Conservation (phyloP, 2,329 filamentous ascomycete genomes). For the Botryotinia globosa region DNA sequence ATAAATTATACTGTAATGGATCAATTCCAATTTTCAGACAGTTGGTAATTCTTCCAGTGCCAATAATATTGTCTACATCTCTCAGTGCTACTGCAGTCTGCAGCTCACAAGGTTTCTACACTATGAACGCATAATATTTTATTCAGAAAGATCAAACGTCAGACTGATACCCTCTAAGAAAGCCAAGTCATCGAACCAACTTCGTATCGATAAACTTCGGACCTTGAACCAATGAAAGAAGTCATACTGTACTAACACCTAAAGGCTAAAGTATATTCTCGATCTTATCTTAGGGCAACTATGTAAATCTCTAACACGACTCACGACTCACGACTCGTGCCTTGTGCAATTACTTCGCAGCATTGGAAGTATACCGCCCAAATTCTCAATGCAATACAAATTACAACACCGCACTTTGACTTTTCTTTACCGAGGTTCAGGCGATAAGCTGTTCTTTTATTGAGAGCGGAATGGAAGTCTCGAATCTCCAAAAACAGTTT, state of each 20-base stretch:
- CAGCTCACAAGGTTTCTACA: neutral
- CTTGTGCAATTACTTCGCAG: neutral
- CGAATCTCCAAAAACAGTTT: conserved; percentile 6
- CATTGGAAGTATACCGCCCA: neutral
- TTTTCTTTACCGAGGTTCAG: conserved; percentile 14
- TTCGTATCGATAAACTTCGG: neutral
- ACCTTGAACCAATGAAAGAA: neutral
- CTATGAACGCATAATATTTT: neutral
- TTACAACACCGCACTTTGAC: no score
- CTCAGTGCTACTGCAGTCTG: neutral
- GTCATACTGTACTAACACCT: neutral
- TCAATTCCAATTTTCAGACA: neutral
- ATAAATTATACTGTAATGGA: no score
- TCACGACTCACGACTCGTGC: conserved; percentile 1
- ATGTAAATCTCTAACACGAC: neutral
- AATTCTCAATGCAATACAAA: neutral
- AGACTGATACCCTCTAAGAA: neutral
- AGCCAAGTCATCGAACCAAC: neutral
- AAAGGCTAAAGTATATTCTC: neutral
- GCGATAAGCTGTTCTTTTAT: neutral
- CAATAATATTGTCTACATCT: neutral
- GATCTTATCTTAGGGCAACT: conserved; percentile 1
- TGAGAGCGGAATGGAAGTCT: neutral
- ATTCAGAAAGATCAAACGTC: neutral
- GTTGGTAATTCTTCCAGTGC: neutral